Evolutionary conservation across 768 basidiomycete genomes (phyloP).

Genomic region (Pisolithus tinctorius): DNA sequence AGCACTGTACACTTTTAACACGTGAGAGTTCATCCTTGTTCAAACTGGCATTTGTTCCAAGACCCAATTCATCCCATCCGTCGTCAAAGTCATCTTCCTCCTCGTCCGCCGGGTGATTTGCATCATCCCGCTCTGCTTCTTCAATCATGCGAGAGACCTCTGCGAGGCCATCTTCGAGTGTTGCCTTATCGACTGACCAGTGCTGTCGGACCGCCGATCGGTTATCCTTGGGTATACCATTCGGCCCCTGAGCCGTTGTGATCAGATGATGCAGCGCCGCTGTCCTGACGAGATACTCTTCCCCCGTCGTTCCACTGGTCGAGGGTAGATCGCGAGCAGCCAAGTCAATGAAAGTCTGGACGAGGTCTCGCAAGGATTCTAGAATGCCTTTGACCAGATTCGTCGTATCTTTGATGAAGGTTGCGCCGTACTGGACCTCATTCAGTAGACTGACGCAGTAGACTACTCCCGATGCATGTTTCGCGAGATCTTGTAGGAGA

Average conservation of each 20-base stretch:
- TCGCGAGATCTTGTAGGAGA: constrained; percentile 48
- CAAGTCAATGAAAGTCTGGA: constrained; percentile 36
- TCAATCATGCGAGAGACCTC: constrained; percentile 55
- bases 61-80: constrained; percentile 58
- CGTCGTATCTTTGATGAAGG: constrained; percentile 39
- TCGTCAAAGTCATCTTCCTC: constrained; percentile 36
- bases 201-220: constrained; percentile 46
- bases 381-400: constrained; percentile 37
- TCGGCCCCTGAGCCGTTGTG: constrained; percentile 36
- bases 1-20: constrained; percentile 46
- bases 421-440: constrained; percentile 35
- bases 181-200: constrained; percentile 46
- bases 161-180: constrained; percentile 52
- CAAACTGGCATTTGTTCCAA: constrained; percentile 42
- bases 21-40: constrained; percentile 45
- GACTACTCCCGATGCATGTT: constrained; percentile 41
- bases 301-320: constrained; percentile 20
- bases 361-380: constrained; percentile 37
- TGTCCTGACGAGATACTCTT: constrained; percentile 50
- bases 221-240: constrained; percentile 53
- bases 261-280: constrained; percentile 60
- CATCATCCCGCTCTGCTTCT: constrained; percentile 25
- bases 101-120: constrained; percentile 23
- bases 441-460: constrained; percentile 45
- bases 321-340: constrained; percentile 17